phyloP scores from a whole-genome alignment of 495 filamentous ascomycete species.

The Hypoxylon fuscum region DNA sequence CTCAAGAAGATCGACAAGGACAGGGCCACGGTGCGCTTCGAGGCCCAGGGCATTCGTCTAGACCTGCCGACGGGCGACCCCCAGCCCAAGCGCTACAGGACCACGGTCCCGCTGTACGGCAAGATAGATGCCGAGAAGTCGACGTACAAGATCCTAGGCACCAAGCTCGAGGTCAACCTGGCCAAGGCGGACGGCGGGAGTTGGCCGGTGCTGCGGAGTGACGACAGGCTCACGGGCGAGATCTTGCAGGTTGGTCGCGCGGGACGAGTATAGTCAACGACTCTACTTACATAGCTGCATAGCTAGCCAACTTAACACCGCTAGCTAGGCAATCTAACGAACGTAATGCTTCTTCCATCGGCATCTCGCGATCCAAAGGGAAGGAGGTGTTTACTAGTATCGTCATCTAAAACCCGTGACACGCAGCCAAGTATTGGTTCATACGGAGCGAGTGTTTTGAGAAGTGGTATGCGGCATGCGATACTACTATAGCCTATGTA shows the following conservation, averaged over 20 bases:
- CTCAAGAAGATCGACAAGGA: slow-evolving; percentile 95
- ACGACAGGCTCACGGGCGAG: slow-evolving; percentile 79
- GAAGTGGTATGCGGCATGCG: no score
- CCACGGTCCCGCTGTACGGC: slow-evolving; percentile 78
- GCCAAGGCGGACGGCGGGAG: slow-evolving; percentile 82
- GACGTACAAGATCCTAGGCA: slow-evolving; percentile 87
- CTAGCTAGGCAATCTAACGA: no score
- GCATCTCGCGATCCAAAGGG: no score
- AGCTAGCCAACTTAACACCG: no score
- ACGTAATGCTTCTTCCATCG: no score
- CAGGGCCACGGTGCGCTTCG: slow-evolving; percentile 74
- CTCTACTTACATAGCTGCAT: neutral
- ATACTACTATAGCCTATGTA: no score
- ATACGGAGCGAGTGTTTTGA: no score
- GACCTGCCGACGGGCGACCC: slow-evolving; percentile 85
- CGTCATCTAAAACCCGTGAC: no score
- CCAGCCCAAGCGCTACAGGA: slow-evolving; percentile 78
- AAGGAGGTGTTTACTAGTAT: no score
- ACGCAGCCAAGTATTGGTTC: no score
- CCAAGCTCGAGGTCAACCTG: slow-evolving; percentile 89
- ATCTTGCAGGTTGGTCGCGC: slow-evolving; percentile 85
- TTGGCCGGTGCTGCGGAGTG: slow-evolving; percentile 90
- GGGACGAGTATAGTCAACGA: slow-evolving; percentile 64
- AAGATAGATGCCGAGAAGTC: slow-evolving; percentile 77
- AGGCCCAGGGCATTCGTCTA: slow-evolving; percentile 65